Evolutionary conservation across 768 basidiomycete genomes (phyloP), one percentile per base, ranked within the genome.

Genomic region (Termitomyces sp.): DNA sequence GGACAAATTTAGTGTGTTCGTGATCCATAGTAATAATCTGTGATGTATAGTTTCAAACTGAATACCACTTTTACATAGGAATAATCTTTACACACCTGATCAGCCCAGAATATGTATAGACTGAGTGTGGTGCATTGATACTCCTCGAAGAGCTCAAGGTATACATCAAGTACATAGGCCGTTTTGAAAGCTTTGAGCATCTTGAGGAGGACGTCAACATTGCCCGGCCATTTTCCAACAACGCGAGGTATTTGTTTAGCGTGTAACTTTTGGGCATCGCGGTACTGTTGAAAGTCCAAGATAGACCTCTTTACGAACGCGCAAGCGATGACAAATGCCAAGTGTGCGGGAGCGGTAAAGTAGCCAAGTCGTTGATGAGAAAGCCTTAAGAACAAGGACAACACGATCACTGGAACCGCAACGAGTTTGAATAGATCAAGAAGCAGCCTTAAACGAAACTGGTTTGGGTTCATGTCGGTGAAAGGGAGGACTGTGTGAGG

Each of bases 1-100:
- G 73, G 28, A 89, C 77, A 66, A 82, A 86, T 68, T 89, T 89
- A 59, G 79, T 73, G 65, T 90, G 87, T 57, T 85, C 83, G 70
- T 86, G 83, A 70, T 90, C 89, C 86, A 89, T 89, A 32, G 88
- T 83, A 39, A 89, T 86, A 33, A 90, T 86, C 88, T 90, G 63
- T 33, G 39, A 36, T 46, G n/a, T 12, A 45, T 11, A 22, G 24
- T 32, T 36, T 22, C 3, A n/a, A 36, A 51, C 32, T 40, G 16
- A 50, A 24, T 38, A 39, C n/a, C 24, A 33, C 39, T 46, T 8
- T 15, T 57, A 28, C 28, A 45, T 20, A 18, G 28, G 39, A 51
- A 50, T 20, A 15, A 48, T 24, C 16, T 48, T 38, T 7, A 79
- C 86, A 66, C 65, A 89, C 88, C 70, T 80, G 82, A 70, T 91